Conservation (phyloP, 306 rosid species). For the Carpinus viminea region DNA sequence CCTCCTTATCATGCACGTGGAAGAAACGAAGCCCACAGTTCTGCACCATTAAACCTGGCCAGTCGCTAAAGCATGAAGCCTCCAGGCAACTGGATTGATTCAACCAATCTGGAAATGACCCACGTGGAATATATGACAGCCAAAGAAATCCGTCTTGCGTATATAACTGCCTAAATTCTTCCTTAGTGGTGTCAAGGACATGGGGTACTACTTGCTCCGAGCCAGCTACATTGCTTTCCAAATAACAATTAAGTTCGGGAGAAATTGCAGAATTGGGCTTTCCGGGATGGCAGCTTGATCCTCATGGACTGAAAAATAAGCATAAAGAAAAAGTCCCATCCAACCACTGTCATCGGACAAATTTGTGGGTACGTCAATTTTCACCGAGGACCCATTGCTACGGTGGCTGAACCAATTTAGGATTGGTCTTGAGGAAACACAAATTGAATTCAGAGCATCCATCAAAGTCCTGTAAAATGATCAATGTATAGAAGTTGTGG, state of each 20-base stretch:
- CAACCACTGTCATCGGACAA: not conserved
- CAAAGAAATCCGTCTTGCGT: not conserved
- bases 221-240: not conserved
- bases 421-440: not conserved
- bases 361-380: not conserved
- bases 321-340: not conserved
- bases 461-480: not conserved
- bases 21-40: not conserved
- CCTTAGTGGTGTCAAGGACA: not conserved
- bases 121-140: not conserved
- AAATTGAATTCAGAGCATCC: not conserved
- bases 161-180: not conserved
- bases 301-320: not conserved
- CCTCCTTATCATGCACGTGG: not conserved
- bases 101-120: not conserved
- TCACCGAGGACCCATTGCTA: not conserved
- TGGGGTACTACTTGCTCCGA: not conserved
- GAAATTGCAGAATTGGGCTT: not conserved
- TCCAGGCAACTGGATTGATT: not conserved
- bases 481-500: not conserved
- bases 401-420: not conserved
- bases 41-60: not conserved
- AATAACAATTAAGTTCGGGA: not conserved
- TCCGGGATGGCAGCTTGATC: not conserved
- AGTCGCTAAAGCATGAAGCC: not conserved